These are phyloP conservation scores for Stephanodiscus minutulus DNA, from an alignment of 108 stramenopile species.

Conservation along the genomic window DNA sequence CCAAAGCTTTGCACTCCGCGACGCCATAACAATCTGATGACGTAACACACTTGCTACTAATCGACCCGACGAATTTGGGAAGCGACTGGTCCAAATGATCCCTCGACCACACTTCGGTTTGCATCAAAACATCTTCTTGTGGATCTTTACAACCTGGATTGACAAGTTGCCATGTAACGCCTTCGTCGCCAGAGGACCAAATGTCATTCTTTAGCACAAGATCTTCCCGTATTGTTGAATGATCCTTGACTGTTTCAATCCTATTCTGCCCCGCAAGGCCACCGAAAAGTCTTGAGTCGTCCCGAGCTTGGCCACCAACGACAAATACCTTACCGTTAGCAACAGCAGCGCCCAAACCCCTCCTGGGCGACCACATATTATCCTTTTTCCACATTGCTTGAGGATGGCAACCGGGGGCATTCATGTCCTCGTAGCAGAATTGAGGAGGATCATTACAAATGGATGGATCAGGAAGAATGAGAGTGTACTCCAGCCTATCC, in stretches of 20 bases:
- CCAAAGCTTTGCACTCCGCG: conserved; percentile 53
- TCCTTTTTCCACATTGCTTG: conserved; percentile 55
- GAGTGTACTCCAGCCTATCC: conserved; percentile 25
- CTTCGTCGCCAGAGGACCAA: conserved; percentile 68
- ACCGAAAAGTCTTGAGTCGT: conserved; percentile 53
- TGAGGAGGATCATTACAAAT: conserved; percentile 36
- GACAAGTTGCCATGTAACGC: conserved; percentile 68
- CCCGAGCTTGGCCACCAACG: conserved; percentile 77
- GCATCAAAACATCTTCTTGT: conserved; percentile 52
- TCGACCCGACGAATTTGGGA: conserved; percentile 30
- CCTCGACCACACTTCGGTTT: conserved; percentile 53
- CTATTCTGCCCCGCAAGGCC: conserved; percentile 53
- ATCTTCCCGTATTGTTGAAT: conserved; percentile 55
- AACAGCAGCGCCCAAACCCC: conserved; percentile 60
- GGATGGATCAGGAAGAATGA: conserved; percentile 23
- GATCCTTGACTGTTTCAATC: conserved; percentile 41
- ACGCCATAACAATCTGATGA: conserved; percentile 58
- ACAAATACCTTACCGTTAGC: conserved; percentile 59
- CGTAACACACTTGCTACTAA: conserved; percentile 41
- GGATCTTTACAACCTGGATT: conserved; percentile 67
- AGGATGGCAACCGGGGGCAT: conserved; percentile 34
- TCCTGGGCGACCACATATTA: conserved; percentile 81
- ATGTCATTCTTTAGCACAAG: conserved; percentile 73
- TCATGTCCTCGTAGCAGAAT: conserved; percentile 32
- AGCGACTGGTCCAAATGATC: conserved; percentile 23